Conservation (phyloP, 2,329 filamentous ascomycete species). For the Ilyonectria destructans region DNA sequence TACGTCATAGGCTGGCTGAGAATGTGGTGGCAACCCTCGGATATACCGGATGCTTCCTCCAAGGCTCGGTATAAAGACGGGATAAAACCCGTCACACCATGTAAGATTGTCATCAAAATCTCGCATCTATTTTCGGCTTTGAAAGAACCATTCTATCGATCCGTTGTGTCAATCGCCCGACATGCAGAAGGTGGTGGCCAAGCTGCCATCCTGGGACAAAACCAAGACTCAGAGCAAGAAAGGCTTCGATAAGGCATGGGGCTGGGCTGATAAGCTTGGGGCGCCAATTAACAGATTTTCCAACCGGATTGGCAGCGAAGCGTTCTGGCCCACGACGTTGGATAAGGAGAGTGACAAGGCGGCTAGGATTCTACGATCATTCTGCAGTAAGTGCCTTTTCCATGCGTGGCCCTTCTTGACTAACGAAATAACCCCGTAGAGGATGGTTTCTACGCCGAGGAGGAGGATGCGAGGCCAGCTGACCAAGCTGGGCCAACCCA, state of each 20-base stretch:
- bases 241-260: conserved; percentile 83
- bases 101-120: not conserved
- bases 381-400: conserved; percentile 75
- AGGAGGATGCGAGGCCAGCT: conserved; percentile 49
- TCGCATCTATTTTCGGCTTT: not conserved
- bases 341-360: conserved; percentile 94
- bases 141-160: not conserved
- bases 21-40: not conserved
- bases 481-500: conserved; percentile 54
- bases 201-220: conserved; percentile 65
- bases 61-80: not conserved
- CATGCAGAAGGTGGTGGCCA: conserved; percentile 56
- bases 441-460: conserved; percentile 67
- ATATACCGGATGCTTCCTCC: not conserved
- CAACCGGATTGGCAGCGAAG: conserved; percentile 85
- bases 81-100: not conserved
- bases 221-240: conserved; percentile 72
- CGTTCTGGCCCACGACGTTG: conserved; percentile 88
- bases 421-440: conserved; percentile 52
- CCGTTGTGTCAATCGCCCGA: not conserved
- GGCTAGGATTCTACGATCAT: conserved; percentile 85
- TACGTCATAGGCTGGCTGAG: not conserved
- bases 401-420: too few relatives aligned
- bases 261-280: conserved; percentile 67
- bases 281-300: conserved; percentile 85